Evolutionary conservation across 2,329 filamentous ascomycete species (phyloP).

Genomic region (Exophiala phaeomuriformis): DNA sequence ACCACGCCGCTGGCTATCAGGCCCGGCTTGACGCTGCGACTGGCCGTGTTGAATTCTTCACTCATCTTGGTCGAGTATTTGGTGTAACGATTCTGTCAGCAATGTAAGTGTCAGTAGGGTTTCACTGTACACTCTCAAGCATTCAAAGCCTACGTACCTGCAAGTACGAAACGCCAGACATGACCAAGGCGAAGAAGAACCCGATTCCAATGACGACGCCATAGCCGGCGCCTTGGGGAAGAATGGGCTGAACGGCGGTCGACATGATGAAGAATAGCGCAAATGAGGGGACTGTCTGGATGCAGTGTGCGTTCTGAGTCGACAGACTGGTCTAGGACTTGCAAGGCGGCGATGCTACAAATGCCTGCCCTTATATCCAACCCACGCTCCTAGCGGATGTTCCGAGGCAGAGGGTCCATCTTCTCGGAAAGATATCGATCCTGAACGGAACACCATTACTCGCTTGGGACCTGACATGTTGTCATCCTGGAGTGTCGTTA

Average conservation of each 20-base stretch:
- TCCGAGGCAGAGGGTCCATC: too few species aligned
- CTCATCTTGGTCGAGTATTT: constrained; percentile 63
- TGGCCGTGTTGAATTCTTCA: constrained; percentile 86
- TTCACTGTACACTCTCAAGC: not conserved
- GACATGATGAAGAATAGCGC: constrained; percentile 3
- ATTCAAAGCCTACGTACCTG: constrained; percentile 33
- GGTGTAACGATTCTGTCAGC: constrained; percentile 11
- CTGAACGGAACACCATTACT: too few species aligned
- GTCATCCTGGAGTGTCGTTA: too few species aligned
- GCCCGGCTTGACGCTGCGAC: constrained; percentile 78
- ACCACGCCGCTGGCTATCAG: constrained; percentile 81
- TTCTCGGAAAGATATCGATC: too few species aligned
- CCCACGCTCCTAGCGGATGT: too few species aligned
- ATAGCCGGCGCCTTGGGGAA: constrained; percentile 39
- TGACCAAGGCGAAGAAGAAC: constrained; percentile 38
- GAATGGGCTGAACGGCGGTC: not conserved
- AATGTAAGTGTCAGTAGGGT: not conserved
- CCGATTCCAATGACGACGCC: constrained; percentile 46
- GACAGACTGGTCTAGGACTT: too few species aligned
- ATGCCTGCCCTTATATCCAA: too few species aligned
- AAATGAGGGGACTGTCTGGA: not conserved
- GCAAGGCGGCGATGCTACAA: too few species aligned
- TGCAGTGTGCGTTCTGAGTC: not conserved
- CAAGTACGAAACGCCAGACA: constrained; percentile 36
- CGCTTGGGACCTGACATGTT: too few species aligned